Conservation (phyloP, 495 filamentous ascomycete species). For the Apodospora peruviana region DNA sequence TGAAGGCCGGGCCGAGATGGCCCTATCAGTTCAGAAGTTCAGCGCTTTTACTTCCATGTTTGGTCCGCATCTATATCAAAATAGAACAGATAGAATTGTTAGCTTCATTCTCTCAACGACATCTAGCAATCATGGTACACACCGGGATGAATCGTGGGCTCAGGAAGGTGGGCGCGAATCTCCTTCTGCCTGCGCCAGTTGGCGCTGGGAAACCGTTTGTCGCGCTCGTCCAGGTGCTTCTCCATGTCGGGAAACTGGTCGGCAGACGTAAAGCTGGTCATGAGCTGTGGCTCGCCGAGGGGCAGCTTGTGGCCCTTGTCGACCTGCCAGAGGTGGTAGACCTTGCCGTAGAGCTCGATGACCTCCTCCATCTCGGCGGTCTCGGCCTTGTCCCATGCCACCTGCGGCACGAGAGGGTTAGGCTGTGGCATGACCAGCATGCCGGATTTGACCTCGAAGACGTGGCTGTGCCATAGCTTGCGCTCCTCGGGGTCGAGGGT, state of each 20-base stretch:
- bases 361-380: constrained; percentile 74
- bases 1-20: too few relatives aligned
- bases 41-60: constrained; percentile 6
- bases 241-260: constrained; percentile 56
- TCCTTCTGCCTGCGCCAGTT: constrained; percentile 58
- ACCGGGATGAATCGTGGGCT: constrained; percentile 53
- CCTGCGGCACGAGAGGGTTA: constrained; percentile 38
- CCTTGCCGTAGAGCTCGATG: constrained; percentile 72
- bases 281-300: constrained; percentile 67
- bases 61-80: not conserved
- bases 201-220: constrained; percentile 54
- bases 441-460: constrained; percentile 82
- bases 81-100: not conserved
- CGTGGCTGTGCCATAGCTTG: constrained; percentile 73
- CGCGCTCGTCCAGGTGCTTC: constrained; percentile 55
- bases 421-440: constrained; percentile 82
- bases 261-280: constrained; percentile 64
- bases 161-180: constrained; percentile 54
- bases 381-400: constrained; percentile 70
- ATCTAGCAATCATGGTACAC: too few relatives aligned
- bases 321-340: constrained; percentile 86
- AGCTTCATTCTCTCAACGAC: not conserved
- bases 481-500: constrained; percentile 61
- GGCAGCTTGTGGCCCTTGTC: constrained; percentile 75
- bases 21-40: too few relatives aligned